Percentiles rank a stretch among this genome's conserved stretches.
phyloP scores from a whole-genome alignment of 371 early-diverging fungal species.

The Actinomortierella ambigua region DNA sequence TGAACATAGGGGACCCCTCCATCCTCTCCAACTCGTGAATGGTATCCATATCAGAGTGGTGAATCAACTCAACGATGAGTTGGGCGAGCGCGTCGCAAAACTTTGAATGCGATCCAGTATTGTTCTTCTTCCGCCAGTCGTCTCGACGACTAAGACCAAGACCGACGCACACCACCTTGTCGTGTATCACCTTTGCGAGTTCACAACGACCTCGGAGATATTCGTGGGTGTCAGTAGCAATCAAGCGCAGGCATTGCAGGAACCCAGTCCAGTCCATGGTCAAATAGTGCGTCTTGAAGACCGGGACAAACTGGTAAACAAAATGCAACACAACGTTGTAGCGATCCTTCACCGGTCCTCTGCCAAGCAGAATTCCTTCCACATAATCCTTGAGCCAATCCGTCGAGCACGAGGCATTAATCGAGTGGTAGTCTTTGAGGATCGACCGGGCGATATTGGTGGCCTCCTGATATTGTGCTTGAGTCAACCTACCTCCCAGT shows the following conservation, averaged over 20 bases:
- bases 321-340: conserved; percentile 52
- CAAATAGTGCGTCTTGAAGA: conserved; percentile 56
- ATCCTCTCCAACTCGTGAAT: conserved; percentile 54
- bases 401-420: conserved; percentile 53
- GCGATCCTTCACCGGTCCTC: conserved; percentile 48
- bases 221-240: conserved; percentile 52
- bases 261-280: conserved; percentile 58
- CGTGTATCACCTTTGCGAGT: conserved; percentile 52
- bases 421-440: conserved; percentile 55
- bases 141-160: conserved; percentile 49
- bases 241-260: conserved; percentile 53
- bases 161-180: conserved; percentile 55
- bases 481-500: conserved; percentile 53
- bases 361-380: conserved; percentile 30
- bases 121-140: conserved; percentile 51
- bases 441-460: conserved; percentile 55
- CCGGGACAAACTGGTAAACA: conserved; percentile 49
- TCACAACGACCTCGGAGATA: conserved; percentile 50
- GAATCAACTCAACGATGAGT: conserved; percentile 60
- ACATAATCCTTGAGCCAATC: conserved; percentile 66
- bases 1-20: conserved; percentile 49
- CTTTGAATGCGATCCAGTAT: conserved; percentile 25
- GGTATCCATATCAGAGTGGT: conserved; percentile 57
- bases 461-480: conserved; percentile 59
- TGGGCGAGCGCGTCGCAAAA: conserved; percentile 60